Evolutionary conservation across 2,329 filamentous ascomycete species (phyloP), one percentile per base, ranked within the genome.

Genomic region (Cladosporium cucumerinum): DNA sequence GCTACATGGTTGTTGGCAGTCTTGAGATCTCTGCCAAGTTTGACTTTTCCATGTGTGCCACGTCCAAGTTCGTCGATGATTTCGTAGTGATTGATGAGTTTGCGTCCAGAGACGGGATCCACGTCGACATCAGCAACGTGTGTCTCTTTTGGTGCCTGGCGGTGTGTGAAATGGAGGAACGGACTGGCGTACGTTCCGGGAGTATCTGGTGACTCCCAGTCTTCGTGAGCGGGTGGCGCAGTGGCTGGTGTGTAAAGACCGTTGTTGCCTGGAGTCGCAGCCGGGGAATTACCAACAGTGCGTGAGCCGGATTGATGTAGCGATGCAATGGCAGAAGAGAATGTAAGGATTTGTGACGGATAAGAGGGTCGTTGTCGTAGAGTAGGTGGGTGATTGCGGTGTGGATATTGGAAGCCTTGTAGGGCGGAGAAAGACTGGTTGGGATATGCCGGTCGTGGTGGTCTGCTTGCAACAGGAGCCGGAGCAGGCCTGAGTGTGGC

Each of bases 21-120:
- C 64, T 88, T 82, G 54, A 92, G 82, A 75, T 96, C 93, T 62
- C 92, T 87, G 57, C 93, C 95, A 57, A 97, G 84, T 80, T 99
- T 99, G 74, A 99, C 95, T 81, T 98, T 99, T 73, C 95, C 95
- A 76, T 99, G 95, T 72, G 97, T 92, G 59, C 95, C 95, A 66
- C 95, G 90, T 63, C 95, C 95, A 62, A 99, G 91, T 79, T 99
- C 95, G 77, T 96, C 91, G 69, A 98, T 90, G 72, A 99, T 92
- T 78, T 97, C 92, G 80, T 99, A 99, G 75, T 97, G 91, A 74
- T 99, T 99, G 82, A 99, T 96, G 61, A 93, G 85, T 80, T 99
- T 99, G 68, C 95, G 91, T 66, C 95, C 95, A 5, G 94, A 96
- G 68, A 92, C 85, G 62, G 86, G 86, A 77, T 98, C 93, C 68